Base-by-base conservation (phyloP, 768 basidiomycete genomes). In the Tylopilus intermedius region DNA sequence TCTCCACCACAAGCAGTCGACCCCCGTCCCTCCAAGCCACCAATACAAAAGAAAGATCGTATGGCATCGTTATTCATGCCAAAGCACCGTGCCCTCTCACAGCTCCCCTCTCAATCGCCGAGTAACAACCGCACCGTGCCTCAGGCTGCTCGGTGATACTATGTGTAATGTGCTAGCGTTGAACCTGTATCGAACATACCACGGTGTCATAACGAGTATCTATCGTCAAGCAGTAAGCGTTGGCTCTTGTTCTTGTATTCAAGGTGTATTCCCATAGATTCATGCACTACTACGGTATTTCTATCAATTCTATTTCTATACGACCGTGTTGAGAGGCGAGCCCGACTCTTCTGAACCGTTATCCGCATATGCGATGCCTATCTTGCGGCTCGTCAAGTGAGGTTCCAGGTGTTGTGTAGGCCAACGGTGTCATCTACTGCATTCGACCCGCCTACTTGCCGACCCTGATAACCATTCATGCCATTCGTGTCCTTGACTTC, bases 351-450 rank as follows among this genome's bases (percentile, higher is more conserved):
- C 40, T 21, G 15, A 35, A 26, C 21, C 55, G n/a, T 47, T 37
- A 37, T 38, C 38, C 45, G 47, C 32, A 53, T 45, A 49, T 46
- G 22, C 38, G 45, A 50, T 18, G 29, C 15, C 24, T 29, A 50
- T 35, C 44, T 37, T 47, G 39, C 14, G 7, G n/a, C 32, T 18
- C 30, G 39, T 70, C 65, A 76, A 41, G 65, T 62, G 49, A 64
- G 45, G 46, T 80, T 77, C 78, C 81, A 88, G 43, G 79, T 77
- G 63, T 92, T 91, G 68, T 90, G 83, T 61, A 92, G 69, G 38
- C 90, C 90, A 58, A 92, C 81, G 2, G 82, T 90, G 64, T 86
- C 84, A 60, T 89, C 88, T 24, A 76, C 77, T 14, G 74, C 74
- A 51, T 70, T 75, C 24, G 74, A 66, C 8, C 66, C 65, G 27